Conservation (phyloP, 345 rosid genomes). For the Salix suchowensis region DNA sequence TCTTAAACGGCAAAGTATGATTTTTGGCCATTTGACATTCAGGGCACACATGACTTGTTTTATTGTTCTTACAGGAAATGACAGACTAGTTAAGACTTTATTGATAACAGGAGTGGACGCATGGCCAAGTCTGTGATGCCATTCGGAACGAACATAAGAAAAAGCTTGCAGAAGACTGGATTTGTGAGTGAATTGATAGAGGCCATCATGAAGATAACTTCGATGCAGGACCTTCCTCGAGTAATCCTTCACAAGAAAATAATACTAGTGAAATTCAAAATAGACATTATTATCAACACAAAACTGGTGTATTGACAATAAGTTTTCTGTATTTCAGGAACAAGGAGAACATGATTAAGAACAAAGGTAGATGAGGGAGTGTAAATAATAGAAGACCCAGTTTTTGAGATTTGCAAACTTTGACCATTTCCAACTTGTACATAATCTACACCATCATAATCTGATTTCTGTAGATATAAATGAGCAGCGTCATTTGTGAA, state of each 20-base stretch:
- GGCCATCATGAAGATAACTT: too few species aligned
- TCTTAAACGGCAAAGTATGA: too few species aligned
- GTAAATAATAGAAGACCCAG: not conserved
- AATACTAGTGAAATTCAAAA: not conserved
- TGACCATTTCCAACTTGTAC: not conserved
- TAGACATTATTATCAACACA: not conserved
- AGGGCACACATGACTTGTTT: not conserved
- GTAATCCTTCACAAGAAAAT: not conserved
- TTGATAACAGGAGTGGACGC: rapidly evolving
- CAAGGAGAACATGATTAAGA: not conserved
- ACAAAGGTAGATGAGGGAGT: not conserved
- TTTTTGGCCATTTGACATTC: not conserved
- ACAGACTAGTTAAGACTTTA: not conserved
- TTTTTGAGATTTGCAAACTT: not conserved
- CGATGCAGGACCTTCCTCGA: not conserved
- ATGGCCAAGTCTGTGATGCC: not conserved
- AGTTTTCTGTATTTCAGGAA: too few species aligned
- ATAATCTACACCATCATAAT: not conserved
- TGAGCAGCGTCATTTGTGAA: not conserved
- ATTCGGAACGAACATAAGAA: not conserved
- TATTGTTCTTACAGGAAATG: not conserved
- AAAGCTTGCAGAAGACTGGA: too few species aligned
- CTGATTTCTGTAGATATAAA: too few species aligned
- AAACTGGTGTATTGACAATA: rapidly evolving
- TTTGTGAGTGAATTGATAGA: not conserved